A percentile compares a stretch with the other conserved stretches of the same genome.
These are phyloP conservation scores for Melaleuca alternifolia DNA, from an alignment of 345 rosid species.

Conservation along the genomic window DNA sequence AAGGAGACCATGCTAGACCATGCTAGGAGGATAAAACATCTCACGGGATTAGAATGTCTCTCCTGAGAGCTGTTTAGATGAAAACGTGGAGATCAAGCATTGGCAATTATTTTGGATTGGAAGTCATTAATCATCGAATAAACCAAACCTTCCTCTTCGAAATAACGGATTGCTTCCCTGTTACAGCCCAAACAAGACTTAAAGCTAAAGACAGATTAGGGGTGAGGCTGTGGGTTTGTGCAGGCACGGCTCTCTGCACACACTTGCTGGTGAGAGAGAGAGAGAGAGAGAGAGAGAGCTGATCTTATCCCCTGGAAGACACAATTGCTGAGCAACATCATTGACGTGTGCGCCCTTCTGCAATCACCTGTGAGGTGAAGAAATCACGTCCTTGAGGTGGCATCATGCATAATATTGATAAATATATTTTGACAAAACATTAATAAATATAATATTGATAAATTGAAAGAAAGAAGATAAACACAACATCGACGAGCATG, in stretches of 20 bases:
- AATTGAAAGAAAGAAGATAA: too few species aligned
- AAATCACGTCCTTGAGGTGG: background rate
- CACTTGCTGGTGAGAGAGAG: too few species aligned
- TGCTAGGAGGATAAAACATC: background rate
- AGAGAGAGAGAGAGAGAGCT: constrained; percentile 31
- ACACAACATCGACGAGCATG: too few species aligned
- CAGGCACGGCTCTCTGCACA: too few species aligned
- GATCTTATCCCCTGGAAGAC: constrained; percentile 48
- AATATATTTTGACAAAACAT: too few species aligned
- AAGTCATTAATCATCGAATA: too few species aligned
- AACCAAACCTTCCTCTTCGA: too few species aligned
- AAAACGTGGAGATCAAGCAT: constrained; percentile 24
- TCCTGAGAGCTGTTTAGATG: background rate
- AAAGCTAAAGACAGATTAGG: too few species aligned
- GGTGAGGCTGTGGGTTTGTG: too few species aligned
- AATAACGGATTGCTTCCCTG: too few species aligned
- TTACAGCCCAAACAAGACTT: too few species aligned
- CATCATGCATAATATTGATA: background rate
- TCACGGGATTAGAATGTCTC: background rate
- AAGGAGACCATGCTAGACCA: background rate
- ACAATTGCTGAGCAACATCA: constrained; percentile 46
- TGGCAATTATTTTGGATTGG: constrained; percentile 5
- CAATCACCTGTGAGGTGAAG: constrained; percentile 23
- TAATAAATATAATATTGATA: too few species aligned
- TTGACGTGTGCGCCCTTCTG: constrained; percentile 55